A percentile compares a stretch with the other conserved stretches of the same genome.
Conservation (phyloP, 1,284 basidiomycete genomes). For the Cutaneotrichosporon sp. region DNA sequence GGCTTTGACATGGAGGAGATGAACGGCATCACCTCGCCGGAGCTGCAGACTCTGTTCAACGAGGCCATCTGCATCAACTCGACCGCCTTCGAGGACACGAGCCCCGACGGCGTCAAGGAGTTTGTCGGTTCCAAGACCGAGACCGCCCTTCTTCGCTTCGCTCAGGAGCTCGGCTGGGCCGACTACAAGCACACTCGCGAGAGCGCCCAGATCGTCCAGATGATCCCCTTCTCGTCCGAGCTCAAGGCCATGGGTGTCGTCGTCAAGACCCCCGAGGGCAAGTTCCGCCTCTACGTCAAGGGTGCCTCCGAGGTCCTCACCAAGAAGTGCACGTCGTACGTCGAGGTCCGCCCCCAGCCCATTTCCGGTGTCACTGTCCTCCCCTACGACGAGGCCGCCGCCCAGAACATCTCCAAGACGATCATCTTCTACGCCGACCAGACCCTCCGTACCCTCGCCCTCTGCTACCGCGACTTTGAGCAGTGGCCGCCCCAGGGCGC, state of each 20-base stretch:
- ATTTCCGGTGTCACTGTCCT: constrained; percentile 24
- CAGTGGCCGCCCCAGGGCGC: constrained; percentile 74
- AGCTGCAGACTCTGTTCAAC: constrained; percentile 73
- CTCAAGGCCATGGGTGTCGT: constrained; percentile 97
- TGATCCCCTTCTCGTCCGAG: constrained; percentile 93
- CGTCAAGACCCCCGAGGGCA: constrained; percentile 62
- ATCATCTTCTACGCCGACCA: constrained; percentile 98
- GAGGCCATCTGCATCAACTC: constrained; percentile 89
- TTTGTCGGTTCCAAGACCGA: constrained; percentile 98
- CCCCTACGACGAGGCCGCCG: constrained; percentile 38
- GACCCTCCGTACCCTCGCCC: constrained; percentile 85
- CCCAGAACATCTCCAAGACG: constrained; percentile 57
- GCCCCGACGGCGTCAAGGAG: constrained; percentile 64
- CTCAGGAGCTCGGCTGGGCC: constrained; percentile 81
- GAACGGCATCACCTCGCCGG: constrained; percentile 64
- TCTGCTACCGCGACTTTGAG: constrained; percentile 88
- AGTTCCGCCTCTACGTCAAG: constrained; percentile 80
- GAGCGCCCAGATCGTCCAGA: constrained; percentile 68
- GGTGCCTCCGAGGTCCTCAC: constrained; percentile 92
- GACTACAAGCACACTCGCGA: constrained; percentile 73
- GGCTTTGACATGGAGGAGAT: constrained; percentile 76
- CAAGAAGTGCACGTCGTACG: constrained; percentile 68
- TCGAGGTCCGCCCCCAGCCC: constrained; percentile 60
- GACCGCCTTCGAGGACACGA: constrained; percentile 87
- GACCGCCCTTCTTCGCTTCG: constrained; percentile 86